phyloP scores from a whole-genome alignment of 192 early-diverging fungal species.

The Geosiphon pyriformis region DNA sequence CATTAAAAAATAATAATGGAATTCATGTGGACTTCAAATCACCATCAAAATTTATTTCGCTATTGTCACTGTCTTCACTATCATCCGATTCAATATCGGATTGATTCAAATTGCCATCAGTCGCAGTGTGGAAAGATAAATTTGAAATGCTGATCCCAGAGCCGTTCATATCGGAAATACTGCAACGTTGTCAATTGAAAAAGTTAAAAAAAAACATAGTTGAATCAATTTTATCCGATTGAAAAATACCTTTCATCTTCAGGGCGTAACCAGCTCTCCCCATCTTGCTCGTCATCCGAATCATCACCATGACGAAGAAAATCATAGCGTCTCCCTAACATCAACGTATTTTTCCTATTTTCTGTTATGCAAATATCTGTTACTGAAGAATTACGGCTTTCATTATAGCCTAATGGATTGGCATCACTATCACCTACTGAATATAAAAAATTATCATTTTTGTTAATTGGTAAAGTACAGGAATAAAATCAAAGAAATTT shows the following conservation, averaged over 20 bases:
- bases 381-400: background rate
- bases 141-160: conserved; percentile 21
- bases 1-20: too few relatives aligned
- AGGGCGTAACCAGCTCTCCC: background rate
- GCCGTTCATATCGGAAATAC: background rate
- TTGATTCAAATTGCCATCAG: background rate
- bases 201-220: too few relatives aligned
- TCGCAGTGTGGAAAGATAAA: conserved; percentile 13
- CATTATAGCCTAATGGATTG: background rate
- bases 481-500: background rate
- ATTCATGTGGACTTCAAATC: background rate
- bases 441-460: background rate
- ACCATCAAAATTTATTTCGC: conserved; percentile 1
- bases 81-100: background rate
- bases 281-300: background rate
- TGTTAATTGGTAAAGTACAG: background rate
- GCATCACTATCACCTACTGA: background rate
- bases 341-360: conserved; percentile 29
- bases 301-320: background rate
- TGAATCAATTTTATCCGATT: too few relatives aligned
- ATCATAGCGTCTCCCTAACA: background rate
- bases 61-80: background rate
- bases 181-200: too few relatives aligned
- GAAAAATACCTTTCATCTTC: background rate
- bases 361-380: conserved; percentile 24